phyloP scores from a whole-genome alignment of 1,284 basidiomycete genomes.

The Hemileia vastatrix region DNA sequence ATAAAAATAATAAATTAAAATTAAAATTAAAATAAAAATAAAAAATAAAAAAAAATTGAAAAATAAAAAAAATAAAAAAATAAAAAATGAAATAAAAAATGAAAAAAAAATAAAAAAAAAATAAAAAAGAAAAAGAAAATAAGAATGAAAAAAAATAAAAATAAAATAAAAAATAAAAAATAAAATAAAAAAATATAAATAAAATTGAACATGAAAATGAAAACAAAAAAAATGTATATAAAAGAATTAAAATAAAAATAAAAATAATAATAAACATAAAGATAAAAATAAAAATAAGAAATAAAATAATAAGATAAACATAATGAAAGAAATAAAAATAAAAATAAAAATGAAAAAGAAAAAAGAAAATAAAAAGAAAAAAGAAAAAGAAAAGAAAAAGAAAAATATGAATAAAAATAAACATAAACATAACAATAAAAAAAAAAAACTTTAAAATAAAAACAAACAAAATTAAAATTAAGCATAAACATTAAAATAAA shows the following conservation, averaged over 20 bases:
- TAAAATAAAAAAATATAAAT: neutral
- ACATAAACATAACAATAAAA: neutral
- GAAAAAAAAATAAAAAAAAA: neutral
- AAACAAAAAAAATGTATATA: neutral
- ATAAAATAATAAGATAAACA: too few species aligned
- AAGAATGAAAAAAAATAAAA: neutral
- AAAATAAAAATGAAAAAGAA: neutral
- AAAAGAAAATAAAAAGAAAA: slow-evolving; percentile 1
- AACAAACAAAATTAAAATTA: slow-evolving; percentile 3
- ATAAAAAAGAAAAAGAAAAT: neutral
- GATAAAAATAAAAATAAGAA: slow-evolving; percentile 3
- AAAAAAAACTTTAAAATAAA: neutral
- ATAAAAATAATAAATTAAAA: neutral
- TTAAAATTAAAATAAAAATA: neutral
- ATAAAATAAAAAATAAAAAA: neutral
- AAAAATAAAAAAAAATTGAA: neutral
- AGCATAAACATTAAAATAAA: too few species aligned
- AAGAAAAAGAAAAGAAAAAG: neutral
- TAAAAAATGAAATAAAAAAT: neutral
- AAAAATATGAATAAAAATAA: neutral
- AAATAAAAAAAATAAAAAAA: neutral
- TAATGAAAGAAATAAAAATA: neutral
- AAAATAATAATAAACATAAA: neutral
- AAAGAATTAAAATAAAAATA: neutral
- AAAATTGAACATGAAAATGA: neutral